Conservation (phyloP, 441 rosid species). For the Iberis amara region DNA sequence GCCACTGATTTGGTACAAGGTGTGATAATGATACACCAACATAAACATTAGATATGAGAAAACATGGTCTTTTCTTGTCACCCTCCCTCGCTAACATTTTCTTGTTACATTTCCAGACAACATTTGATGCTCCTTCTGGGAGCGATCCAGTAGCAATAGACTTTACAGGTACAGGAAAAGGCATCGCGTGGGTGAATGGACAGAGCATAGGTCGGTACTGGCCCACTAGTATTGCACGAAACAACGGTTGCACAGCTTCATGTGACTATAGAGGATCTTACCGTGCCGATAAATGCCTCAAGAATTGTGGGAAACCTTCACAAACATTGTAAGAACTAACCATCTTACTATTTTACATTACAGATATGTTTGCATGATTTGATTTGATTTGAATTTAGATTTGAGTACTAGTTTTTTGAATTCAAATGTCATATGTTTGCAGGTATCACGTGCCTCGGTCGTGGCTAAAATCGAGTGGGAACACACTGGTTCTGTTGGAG, state of each 20-base stretch:
- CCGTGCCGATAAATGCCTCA: conserved; percentile 62
- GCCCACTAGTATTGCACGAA: conserved; percentile 58
- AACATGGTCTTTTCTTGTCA: background rate
- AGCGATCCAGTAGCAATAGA: conserved; percentile 70
- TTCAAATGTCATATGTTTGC: too few relatives aligned
- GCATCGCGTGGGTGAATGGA: conserved; percentile 96
- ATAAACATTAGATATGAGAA: background rate
- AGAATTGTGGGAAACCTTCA: conserved; percentile 85
- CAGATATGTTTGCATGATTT: too few relatives aligned
- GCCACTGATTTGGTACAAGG: conserved; percentile 96
- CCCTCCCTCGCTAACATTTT: background rate
- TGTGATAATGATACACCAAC: conserved; percentile 17
- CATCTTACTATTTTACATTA: background rate
- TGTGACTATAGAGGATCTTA: conserved; percentile 79
- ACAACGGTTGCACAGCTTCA: conserved; percentile 51
- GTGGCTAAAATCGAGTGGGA: conserved; percentile 70
- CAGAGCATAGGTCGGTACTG: conserved; percentile 95
- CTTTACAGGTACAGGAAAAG: conserved; percentile 87
- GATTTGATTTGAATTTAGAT: too few relatives aligned
- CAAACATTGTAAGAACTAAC: conserved; percentile 65
- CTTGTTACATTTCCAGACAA: conserved; percentile 42
- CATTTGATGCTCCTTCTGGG: conserved; percentile 66
- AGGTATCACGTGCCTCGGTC: conserved; percentile 96
- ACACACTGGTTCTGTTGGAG: conserved; percentile 80
- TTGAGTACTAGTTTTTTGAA: too few relatives aligned